Base-by-base conservation (phyloP, 768 basidiomycete species). In the Psilocybe cyanescens region DNA sequence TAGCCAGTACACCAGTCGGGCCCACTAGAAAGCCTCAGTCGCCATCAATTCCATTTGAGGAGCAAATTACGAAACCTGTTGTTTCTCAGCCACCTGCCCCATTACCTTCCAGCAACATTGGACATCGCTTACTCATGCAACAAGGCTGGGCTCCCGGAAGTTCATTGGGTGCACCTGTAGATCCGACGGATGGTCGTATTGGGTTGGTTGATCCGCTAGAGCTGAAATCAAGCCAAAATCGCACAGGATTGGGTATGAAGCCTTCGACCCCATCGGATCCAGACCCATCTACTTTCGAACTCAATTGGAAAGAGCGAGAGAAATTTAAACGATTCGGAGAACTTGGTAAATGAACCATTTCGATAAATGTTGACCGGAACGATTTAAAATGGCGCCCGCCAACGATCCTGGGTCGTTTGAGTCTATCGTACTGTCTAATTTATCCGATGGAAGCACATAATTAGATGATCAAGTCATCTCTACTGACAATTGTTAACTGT, bases 81-180 rank as follows among this genome's bases (percentile, higher is more conserved):
- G 69, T 71, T 1, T 82, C 81, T 39, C 74, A 78, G 47, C 76
- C 82, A 12, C 76, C 86, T 17, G 66, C 72, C 5, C 86, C 89
- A 0, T 67, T 92, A 19, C 70, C 84, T 2, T 68, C 79, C 2
- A 76, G 79, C 16, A 93, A 91, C 67, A 75, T 92, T 56, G 92
- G 91, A 0, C 86, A 90, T 67, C 80, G 78, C 39, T 75, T 94
- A 31, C 77, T 93, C 0, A 76, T 86, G 71, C 89, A 87, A 70
- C 90, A 90, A 71, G 91, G 91, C 1, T 94, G 92, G 92, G 76
- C 79, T 16, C 91, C 89, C 8, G 92, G 91, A 1, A 79, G 80
- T 24, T 76, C 81, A 3, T 79, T 90, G 16, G 86, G 86, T 2
- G 62, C 68, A 12, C 55, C 71, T 6, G 62, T 65, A 31, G 58